These are phyloP conservation scores for Boletus reticulatus DNA, from an alignment of 768 basidiomycete genomes.

Conservation along the genomic window DNA sequence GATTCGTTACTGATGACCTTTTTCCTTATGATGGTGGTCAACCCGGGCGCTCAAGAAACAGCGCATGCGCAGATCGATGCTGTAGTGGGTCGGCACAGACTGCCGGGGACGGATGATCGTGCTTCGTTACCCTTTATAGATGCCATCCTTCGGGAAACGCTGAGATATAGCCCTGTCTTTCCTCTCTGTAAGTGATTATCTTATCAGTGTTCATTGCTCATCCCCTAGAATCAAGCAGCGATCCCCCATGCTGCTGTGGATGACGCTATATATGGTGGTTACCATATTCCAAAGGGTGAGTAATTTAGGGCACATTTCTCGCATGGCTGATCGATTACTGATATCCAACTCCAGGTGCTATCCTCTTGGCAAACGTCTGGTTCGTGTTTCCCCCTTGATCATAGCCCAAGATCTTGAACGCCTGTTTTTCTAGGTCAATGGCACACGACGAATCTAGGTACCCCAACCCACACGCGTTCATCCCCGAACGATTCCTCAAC, in stretches of 20 bases:
- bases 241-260: not conserved
- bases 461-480: not conserved
- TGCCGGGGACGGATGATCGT: not conserved
- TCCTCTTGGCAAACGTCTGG: slow-evolving; percentile 7
- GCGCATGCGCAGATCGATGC: not conserved
- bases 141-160: not conserved
- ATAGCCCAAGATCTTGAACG: no score
- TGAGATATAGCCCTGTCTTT: not conserved
- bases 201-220: not conserved
- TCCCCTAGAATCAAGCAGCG: not conserved
- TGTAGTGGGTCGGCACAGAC: not conserved
- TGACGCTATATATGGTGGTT: slow-evolving; percentile 24
- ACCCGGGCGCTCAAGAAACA: not conserved
- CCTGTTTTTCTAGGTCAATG: not conserved
- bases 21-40: not conserved
- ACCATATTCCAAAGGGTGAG: slow-evolving; percentile 44
- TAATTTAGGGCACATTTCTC: not conserved
- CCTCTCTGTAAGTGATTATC: not conserved
- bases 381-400: not conserved
- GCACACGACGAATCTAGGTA: not conserved
- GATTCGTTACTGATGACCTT: no score
- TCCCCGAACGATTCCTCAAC: not conserved
- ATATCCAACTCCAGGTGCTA: not conserved
- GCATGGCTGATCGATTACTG: not conserved
- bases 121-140: not conserved